Evolutionary conservation across 2,329 filamentous ascomycete species (phyloP).

Genomic region (Cytospora schulzeri): DNA sequence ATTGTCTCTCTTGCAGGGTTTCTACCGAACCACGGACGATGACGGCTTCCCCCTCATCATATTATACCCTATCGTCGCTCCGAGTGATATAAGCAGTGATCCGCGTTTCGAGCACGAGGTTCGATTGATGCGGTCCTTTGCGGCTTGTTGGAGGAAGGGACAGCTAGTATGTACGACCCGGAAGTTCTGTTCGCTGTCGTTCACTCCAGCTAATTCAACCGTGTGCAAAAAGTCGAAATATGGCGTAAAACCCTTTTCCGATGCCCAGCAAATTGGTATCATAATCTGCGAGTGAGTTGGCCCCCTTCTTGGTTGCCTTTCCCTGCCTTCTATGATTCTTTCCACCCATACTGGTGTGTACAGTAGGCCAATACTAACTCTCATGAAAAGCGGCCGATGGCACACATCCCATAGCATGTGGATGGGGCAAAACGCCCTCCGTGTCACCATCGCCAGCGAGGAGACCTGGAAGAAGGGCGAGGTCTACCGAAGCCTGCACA

Average conservation of each 20-base stretch:
- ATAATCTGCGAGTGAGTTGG: conserved; percentile 1
- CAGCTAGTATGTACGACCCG: not conserved
- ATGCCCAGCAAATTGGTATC: not conserved
- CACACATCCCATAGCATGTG: not conserved
- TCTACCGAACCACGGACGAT: conserved; percentile 1
- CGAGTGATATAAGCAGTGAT: not conserved
- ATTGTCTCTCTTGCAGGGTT: not conserved
- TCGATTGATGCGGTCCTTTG: not conserved
- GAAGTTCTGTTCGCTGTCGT: not conserved
- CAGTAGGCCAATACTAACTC: not conserved
- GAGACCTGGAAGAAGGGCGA: conserved; percentile 4
- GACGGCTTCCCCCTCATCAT: not conserved
- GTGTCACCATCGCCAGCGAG: not conserved
- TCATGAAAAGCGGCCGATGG: conserved; percentile 1
- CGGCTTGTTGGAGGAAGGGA: not conserved
- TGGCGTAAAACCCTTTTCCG: not conserved
- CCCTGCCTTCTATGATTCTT: not conserved
- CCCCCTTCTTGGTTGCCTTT: too few relatives aligned
- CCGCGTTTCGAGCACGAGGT: not conserved
- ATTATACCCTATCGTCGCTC: not conserved
- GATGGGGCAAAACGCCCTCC: not conserved
- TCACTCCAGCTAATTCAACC: not conserved
- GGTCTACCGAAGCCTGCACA: not conserved
- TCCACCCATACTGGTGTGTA: not conserved
- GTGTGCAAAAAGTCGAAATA: not conserved